Evolutionary conservation across 2,329 filamentous ascomycete genomes (phyloP).

Genomic region (Chrysosporium keratinophilum): DNA sequence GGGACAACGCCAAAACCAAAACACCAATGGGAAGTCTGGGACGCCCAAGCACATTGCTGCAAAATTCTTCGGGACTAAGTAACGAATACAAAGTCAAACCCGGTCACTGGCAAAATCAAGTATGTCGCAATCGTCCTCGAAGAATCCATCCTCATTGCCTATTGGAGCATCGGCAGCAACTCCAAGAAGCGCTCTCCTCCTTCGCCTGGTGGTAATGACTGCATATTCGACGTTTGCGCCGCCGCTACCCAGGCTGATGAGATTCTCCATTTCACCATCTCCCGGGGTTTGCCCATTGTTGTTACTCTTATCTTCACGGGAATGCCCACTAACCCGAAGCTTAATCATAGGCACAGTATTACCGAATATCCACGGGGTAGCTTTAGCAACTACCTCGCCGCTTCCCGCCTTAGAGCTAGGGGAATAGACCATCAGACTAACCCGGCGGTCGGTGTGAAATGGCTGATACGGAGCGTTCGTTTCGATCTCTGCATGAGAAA

Average conservation of each 20-base stretch:
- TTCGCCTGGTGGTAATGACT: constrained; percentile 67
- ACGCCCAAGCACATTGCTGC: not conserved
- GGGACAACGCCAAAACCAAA: not conserved
- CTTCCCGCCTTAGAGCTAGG: constrained; percentile 30
- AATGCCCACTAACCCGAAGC: constrained; percentile 35
- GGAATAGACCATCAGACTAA: constrained; percentile 62
- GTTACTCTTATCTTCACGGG: constrained; percentile 29
- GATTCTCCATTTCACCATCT: constrained; percentile 39
- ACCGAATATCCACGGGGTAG: constrained; percentile 45
- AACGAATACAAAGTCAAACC: constrained; percentile 29
- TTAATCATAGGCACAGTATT: constrained; percentile 40
- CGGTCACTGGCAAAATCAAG: constrained; percentile 66
- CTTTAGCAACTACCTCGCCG: constrained; percentile 17
- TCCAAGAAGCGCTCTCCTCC: constrained; percentile 34
- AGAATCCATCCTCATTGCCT: constrained; percentile 58
- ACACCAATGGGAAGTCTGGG: not conserved
- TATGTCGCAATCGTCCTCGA: constrained; percentile 86
- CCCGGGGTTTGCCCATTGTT: constrained; percentile 23
- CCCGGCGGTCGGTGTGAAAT: constrained; percentile 82
- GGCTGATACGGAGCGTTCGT: constrained; percentile 92
- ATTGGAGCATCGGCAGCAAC: constrained; percentile 27
- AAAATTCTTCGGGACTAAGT: not conserved
- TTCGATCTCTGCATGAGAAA: constrained; percentile 80
- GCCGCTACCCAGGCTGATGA: constrained; percentile 42
- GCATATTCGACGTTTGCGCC: constrained; percentile 61